Evolutionary conservation across 768 basidiomycete genomes (phyloP), one percentile per base, ranked within the genome.

Genomic region (Trametopsis cervina): DNA sequence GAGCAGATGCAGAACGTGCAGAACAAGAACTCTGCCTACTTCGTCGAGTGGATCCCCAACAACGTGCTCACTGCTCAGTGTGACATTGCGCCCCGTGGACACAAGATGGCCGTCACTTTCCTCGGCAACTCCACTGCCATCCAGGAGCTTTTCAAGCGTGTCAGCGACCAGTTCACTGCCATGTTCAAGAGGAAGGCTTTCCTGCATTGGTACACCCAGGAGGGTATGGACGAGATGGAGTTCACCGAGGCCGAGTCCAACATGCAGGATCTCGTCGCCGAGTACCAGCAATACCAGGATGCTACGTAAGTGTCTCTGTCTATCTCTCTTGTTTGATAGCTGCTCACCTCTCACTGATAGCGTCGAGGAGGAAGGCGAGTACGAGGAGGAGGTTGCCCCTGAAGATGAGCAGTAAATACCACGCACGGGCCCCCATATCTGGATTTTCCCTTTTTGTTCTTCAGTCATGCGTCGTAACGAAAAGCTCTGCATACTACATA

Each of bases 21-120:
- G 71, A 90, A 80, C 79, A 96, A 95, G 81, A 96, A 97, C 77
- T 88, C 91, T 26, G 85, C 90, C 4, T 94, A 96, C 77, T 98
- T 97, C 60, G 94, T 97, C 57, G 94, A 99, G 69, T 99, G 96
- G 96, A 98, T 99, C 57, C 96, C 96, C 60, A 96, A 96, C 83
- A 98, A 98, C 62, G 89, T 98, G 51, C 82, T 93, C 60, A 93
- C 92, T 33, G 93, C 96, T 53, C 93, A 97, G 70, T 98, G 95
- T 76, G 92, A 96, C 72, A 95, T 98, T 60, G 80, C 96, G 60
- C 94, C 96, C 44, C 83, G 91, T 52, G 92, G 92, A 29, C 76
- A 90, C 59, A 94, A 92, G 81, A 94, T 94, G 92, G 86, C 91
- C 11, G 92, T 91, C 47, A 97, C 94, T 22, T 98, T 97, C 77